A percentile compares a stretch with the other conserved stretches of the same genome.
phyloP scores from a whole-genome alignment of 1,284 basidiomycete species.

The Trametes hirsuta region DNA sequence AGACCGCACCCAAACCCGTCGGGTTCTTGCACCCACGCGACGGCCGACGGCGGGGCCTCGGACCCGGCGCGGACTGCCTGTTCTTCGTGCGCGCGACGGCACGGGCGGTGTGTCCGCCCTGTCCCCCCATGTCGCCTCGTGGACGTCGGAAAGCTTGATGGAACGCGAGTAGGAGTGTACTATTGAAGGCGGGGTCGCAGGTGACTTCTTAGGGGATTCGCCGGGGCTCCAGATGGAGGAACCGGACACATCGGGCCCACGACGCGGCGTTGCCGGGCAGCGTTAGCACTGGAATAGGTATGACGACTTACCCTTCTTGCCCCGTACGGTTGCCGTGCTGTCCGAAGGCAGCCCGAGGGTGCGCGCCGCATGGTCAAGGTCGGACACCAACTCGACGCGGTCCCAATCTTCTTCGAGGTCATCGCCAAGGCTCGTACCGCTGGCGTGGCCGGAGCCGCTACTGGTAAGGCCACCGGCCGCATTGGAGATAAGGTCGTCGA shows the following conservation, averaged over 20 bases:
- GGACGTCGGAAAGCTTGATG: constrained; percentile 62
- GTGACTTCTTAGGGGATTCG: constrained; percentile 28
- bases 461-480: constrained; percentile 28
- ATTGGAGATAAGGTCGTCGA: constrained; percentile 25
- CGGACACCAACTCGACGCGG: constrained; percentile 63
- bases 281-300: constrained; percentile 41
- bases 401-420: constrained; percentile 67
- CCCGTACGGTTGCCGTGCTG: constrained; percentile 49
- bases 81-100: constrained; percentile 26
- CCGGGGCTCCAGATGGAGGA: constrained; percentile 46
- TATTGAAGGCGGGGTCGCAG: constrained; percentile 20
- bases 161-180: constrained; percentile 38
- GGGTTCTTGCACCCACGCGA: constrained; percentile 34
- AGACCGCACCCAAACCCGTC: constrained; percentile 64
- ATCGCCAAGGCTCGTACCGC: constrained; percentile 29
- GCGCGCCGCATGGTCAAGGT: constrained; percentile 52
- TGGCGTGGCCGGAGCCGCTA: constrained; percentile 24
- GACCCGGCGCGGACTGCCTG: constrained; percentile 31
- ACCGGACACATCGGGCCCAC: constrained; percentile 47
- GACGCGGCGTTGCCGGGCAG: constrained; percentile 34
- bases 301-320: constrained; percentile 48
- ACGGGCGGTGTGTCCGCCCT: constrained; percentile 11
- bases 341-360: constrained; percentile 39
- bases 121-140: constrained; percentile 40
- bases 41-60: constrained; percentile 33